Conservation (phyloP, 1,284 basidiomycete species). For the Filobasidium uniguttulatum region DNA sequence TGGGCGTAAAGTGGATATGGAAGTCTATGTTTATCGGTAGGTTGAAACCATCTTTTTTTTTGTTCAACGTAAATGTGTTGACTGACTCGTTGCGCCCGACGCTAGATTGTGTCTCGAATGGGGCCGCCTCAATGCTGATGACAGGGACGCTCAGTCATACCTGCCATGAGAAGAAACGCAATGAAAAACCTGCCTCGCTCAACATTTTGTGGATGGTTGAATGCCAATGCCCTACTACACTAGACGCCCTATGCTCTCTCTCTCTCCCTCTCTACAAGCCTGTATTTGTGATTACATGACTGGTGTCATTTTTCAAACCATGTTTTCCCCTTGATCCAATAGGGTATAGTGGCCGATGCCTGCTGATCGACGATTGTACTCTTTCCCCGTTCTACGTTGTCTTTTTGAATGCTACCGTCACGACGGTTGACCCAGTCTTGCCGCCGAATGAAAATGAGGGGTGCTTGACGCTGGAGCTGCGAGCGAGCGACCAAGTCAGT, state of each 20-base stretch:
- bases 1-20: slow-evolving; percentile 73
- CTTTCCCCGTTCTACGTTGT: no score
- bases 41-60: slow-evolving; percentile 16
- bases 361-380: no score
- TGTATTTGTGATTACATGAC: no score
- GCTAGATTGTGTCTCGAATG: slow-evolving; percentile 73
- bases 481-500: background rate
- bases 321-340: no score
- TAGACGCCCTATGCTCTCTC: no score
- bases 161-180: slow-evolving; percentile 13
- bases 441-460: slow-evolving; percentile 35
- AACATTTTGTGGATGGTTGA: no score
- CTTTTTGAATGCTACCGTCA: slow-evolving; percentile 36
- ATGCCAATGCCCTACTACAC: no score
- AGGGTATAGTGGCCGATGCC: no score
- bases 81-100: slow-evolving; percentile 36
- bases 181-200: background rate
- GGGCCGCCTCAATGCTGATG: slow-evolving; percentile 66
- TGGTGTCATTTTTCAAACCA: no score
- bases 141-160: slow-evolving; percentile 54
- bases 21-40: slow-evolving; percentile 34
- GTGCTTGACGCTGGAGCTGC: slow-evolving; percentile 34
- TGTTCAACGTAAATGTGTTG: background rate
- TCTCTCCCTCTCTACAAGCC: no score
- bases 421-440: slow-evolving; percentile 31